Evolutionary conservation across 2,329 filamentous ascomycete genomes (phyloP), one percentile per base, ranked within the genome.

Genomic region (Colletotrichum endophyticum): DNA sequence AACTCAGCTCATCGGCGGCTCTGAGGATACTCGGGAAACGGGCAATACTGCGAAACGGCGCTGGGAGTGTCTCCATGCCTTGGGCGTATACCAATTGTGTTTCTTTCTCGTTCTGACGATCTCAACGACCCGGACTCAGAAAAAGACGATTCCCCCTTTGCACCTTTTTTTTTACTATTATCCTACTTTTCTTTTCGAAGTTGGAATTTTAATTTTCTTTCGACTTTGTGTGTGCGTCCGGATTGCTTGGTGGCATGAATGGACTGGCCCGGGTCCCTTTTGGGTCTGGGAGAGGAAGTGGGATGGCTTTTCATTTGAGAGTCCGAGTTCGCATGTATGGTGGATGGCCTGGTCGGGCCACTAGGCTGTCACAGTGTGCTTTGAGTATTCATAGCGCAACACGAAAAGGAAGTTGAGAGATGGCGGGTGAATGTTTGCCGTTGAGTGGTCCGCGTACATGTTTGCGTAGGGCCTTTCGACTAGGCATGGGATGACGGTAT

Each of bases 81-180:
- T 76, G 77, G 77, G 77, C 63, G 77, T 78, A 78, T 78, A 78
- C 78, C 78, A 77, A 70, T 70, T 76, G 67, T 32, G 66, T 76
- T 73, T 72, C 73, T 67, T 68, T 78, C 69, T 76, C 73, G 67
- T 71, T 76, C 62, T 75, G 70, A 70, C 66, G 72, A 44, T 75
- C 66, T 72, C 67, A 70, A 70, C 57, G 66, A 77, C 72, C 66
- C 72, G 76, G 77, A 76, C 67, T 75, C 76, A 39, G 76, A 78
- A 78, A 59, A 63, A 72, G 76, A 72, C 77, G 72, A 66, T 70
- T 78, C 64, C 75, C 73, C 75, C 49, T 77, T 72, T 75, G 77
- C 73, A 62, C 61, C 56, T 78, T 80, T 80, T 80, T 57, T 76
- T 67, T 66, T 67, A 63, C 53, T 78, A 62, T 71, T 71, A 61